Conservation (phyloP, 768 basidiomycete genomes). For the Pleurotus pulmonarius region DNA sequence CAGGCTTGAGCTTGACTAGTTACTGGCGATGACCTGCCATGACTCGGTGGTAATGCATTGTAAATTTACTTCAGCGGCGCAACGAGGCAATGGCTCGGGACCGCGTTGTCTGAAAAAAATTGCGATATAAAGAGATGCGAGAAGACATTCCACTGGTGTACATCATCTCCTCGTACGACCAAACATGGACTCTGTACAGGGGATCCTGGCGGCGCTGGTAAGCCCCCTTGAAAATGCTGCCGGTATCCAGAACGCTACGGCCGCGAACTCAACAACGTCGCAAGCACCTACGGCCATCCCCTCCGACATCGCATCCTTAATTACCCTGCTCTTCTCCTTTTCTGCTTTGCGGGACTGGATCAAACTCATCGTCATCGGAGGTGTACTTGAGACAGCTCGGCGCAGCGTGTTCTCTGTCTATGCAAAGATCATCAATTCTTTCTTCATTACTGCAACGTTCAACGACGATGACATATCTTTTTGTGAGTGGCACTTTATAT, state of each 20-base stretch:
- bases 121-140: not conserved
- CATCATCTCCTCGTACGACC: not conserved
- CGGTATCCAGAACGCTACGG: not conserved
- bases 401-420: conserved; percentile 42
- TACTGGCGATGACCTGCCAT: not conserved
- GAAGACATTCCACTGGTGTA: not conserved
- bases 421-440: conserved; percentile 39
- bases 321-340: conserved; percentile 46
- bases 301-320: conserved; percentile 27
- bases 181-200: not conserved
- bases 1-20: too few species aligned
- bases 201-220: not conserved
- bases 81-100: not conserved
- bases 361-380: conserved; percentile 60
- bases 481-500: conserved; percentile 29
- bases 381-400: conserved; percentile 54
- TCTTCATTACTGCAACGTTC: conserved; percentile 63
- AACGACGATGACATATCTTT: conserved; percentile 56
- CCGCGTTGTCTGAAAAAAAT: not conserved
- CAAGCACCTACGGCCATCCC: conserved; percentile 12
- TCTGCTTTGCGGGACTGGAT: conserved; percentile 60
- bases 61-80: not conserved
- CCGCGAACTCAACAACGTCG: conserved; percentile 13
- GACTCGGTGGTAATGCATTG: not conserved
- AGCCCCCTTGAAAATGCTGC: not conserved